phyloP scores from a whole-genome alignment of 2,329 filamentous ascomycete species.

The Polytolypa hystricis region DNA sequence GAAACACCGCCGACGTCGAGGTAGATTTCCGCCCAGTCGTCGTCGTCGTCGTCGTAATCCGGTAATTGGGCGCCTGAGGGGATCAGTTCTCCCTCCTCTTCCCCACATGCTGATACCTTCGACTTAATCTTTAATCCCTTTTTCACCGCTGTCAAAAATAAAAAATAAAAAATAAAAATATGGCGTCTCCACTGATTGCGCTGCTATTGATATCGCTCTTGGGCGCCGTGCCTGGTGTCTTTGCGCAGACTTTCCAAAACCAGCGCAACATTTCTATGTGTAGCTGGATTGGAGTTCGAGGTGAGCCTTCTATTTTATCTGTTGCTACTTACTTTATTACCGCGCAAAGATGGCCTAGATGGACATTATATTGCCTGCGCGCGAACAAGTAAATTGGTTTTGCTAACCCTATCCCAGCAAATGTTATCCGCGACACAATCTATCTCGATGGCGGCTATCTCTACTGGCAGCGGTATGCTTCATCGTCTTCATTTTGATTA shows the following conservation, averaged over 20 bases:
- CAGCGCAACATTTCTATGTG: constrained; percentile 52
- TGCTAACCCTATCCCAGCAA: constrained; percentile 35
- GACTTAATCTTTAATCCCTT: neutral
- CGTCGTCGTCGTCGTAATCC: no score
- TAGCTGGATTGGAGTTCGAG: constrained; percentile 40
- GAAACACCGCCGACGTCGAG: no score
- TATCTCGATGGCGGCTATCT: constrained; percentile 55
- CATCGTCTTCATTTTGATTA: constrained; percentile 2
- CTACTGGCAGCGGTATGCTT: constrained; percentile 37
- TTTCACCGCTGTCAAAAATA: neutral
- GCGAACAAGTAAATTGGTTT: no score
- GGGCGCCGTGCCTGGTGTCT: constrained; percentile 15
- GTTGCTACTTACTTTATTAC: no score
- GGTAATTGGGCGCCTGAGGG: no score
- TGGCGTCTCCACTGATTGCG: no score
- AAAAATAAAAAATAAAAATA: no score
- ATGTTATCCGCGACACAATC: constrained; percentile 49
- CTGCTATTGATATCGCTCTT: constrained; percentile 10
- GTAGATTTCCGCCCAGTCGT: no score
- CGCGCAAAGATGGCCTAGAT: no score
- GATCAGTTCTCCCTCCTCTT: no score
- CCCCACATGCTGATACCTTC: no score
- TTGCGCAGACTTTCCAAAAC: constrained; percentile 31
- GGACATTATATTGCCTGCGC: no score
- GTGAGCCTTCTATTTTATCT: constrained; percentile 15